Evolutionary conservation across 345 rosid genomes (phyloP).

Genomic region (Sisymbrium altissimum): DNA sequence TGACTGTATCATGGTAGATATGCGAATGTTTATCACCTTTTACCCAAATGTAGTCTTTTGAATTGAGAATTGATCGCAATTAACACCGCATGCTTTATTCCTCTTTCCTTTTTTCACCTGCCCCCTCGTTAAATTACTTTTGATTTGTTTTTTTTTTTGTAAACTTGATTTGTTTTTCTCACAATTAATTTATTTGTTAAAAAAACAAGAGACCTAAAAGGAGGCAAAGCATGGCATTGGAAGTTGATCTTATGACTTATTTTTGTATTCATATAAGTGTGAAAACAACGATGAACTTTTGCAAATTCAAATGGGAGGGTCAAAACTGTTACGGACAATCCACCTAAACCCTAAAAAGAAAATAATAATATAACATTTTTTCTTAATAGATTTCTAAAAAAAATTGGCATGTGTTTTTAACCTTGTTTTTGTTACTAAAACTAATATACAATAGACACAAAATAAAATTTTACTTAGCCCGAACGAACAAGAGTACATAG

Average conservation of each 20-base stretch:
- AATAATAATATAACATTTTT: not conserved
- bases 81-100: not conserved
- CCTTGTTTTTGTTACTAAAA: not conserved
- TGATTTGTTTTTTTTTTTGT: too few species aligned
- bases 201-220: not conserved
- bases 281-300: not conserved
- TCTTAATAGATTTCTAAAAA: not conserved
- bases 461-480: too few species aligned
- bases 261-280: not conserved
- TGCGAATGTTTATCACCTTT: not conserved
- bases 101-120: not conserved
- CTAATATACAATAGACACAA: not conserved
- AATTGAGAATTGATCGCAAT: not conserved
- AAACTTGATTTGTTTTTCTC: too few species aligned
- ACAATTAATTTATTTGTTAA: not conserved
- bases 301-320: not conserved
- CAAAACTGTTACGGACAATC: not conserved
- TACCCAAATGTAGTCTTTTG: not conserved
- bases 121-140: too few species aligned
- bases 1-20: not conserved
- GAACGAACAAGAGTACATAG: too few species aligned
- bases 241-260: constrained; percentile 5
- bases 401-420: not conserved
- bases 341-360: not conserved
- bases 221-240: not conserved